These are phyloP conservation scores for Chalciporus pseudorubinellus DNA, from an alignment of 768 basidiomycete species.

Conservation along the genomic window DNA sequence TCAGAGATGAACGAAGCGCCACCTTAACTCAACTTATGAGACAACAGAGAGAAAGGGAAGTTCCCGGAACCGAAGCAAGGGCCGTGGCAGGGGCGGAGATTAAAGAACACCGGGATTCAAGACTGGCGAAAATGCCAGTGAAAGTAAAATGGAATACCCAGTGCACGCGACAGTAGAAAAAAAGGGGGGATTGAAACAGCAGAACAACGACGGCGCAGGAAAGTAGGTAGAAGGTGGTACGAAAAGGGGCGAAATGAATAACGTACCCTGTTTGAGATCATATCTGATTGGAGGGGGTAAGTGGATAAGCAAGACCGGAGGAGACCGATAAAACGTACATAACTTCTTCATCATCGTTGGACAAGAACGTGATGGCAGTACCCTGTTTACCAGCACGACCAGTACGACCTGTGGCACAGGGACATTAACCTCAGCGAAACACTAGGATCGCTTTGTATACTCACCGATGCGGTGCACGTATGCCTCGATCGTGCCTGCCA, in stretches of 20 bases:
- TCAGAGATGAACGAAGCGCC: not conserved
- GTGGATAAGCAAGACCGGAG: slow-evolving; percentile 3
- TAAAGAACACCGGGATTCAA: not conserved
- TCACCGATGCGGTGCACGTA: slow-evolving; percentile 97
- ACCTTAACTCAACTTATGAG: not conserved
- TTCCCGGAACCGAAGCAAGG: slow-evolving; percentile 7
- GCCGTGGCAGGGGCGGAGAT: slow-evolving; percentile 7
- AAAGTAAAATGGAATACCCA: not conserved
- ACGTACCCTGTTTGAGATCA: slow-evolving; percentile 87
- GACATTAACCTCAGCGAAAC: slow-evolving; percentile 1
- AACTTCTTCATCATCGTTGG: slow-evolving; percentile 95
- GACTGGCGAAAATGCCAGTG: slow-evolving; percentile 2
- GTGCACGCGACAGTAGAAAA: not conserved
- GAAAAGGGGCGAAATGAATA: not conserved
- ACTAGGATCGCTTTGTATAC: slow-evolving; percentile 24
- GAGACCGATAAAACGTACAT: slow-evolving; percentile 58
- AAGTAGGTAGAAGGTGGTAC: not conserved
- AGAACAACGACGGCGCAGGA: not conserved
- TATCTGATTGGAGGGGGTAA: slow-evolving; percentile 53
- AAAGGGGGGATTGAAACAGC: not conserved
- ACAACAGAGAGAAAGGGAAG: not conserved
- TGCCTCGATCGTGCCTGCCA: slow-evolving; percentile 94
- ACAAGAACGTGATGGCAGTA: slow-evolving; percentile 91
- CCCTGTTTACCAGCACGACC: slow-evolving; percentile 97
- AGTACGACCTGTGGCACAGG: slow-evolving; percentile 71